A percentile compares a stretch with the other conserved stretches of the same genome.
Evolutionary conservation across 257 asterid species (phyloP).

Genomic region (Ballota nigra): DNA sequence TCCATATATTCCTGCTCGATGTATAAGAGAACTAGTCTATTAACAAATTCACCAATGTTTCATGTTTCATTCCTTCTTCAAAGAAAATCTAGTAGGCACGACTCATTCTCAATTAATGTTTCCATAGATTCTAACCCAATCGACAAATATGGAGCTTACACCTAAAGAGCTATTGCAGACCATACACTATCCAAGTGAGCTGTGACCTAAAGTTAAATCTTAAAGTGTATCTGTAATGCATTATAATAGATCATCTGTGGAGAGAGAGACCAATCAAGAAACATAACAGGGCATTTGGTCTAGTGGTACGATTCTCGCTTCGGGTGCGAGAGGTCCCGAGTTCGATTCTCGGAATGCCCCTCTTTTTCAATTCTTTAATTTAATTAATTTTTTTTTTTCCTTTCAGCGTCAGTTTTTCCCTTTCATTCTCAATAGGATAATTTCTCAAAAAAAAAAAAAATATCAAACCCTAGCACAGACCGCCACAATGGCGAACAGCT

Average conservation of each 20-base stretch:
- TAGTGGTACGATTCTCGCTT: slow-evolving; percentile 95
- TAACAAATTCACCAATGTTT: neutral
- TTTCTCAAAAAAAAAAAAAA: neutral
- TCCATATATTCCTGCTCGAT: neutral
- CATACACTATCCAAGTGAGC: neutral
- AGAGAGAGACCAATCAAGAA: neutral
- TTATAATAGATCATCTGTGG: neutral
- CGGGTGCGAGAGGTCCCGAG: slow-evolving; percentile 92
- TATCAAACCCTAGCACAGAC: neutral
- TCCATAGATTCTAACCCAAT: neutral
- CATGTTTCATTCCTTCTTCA: slow-evolving; percentile 3
- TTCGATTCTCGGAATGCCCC: slow-evolving; percentile 77
- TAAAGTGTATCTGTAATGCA: neutral
- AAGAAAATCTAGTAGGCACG: neutral
- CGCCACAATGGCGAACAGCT: neutral
- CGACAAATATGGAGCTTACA: neutral
- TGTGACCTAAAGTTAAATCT: neutral
- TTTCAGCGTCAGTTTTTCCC: neutral
- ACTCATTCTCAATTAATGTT: neutral
- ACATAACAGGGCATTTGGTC: slow-evolving; percentile 74
- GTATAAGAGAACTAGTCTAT: neutral
- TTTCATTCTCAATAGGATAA: slow-evolving; percentile 38
- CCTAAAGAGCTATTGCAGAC: neutral
- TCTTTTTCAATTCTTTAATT: no score
- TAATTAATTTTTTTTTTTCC: slow-evolving; percentile 26